Evolutionary conservation across 148 eudicot genomes (phyloP).

Genomic region (Fagopyrum esculentum): DNA sequence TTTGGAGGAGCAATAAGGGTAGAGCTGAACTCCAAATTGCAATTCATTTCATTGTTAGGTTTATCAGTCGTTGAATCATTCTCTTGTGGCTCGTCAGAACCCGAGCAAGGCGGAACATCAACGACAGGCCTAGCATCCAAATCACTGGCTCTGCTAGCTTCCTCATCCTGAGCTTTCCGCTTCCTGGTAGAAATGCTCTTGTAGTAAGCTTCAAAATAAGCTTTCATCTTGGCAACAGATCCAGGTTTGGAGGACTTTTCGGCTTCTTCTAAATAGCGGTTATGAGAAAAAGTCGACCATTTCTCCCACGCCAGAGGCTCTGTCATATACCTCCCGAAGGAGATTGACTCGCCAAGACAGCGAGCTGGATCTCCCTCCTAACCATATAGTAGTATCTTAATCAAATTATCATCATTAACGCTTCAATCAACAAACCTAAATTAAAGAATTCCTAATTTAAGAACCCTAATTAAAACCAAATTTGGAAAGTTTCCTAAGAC

Average conservation of each 20-base stretch:
- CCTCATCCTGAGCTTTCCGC: constrained; percentile 20
- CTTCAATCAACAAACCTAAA: neutral
- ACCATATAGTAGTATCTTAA: constrained; percentile 9
- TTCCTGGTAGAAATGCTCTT: constrained; percentile 32
- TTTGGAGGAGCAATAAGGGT: neutral
- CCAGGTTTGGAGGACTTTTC: constrained; percentile 74
- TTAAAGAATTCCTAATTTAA: neutral
- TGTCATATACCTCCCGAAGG: constrained; percentile 73
- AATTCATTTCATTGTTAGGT: neutral
- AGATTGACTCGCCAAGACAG: constrained; percentile 62
- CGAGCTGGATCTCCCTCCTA: constrained; percentile 50
- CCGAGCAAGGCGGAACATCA: neutral
- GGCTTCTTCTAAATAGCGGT: constrained; percentile 78
- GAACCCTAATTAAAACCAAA: neutral
- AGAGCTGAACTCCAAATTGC: neutral
- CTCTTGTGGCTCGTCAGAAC: neutral
- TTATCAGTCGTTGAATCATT: neutral
- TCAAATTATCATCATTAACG: constrained; percentile 3
- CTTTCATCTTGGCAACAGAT: constrained; percentile 83
- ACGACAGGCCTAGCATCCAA: neutral
- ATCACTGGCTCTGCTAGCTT: neutral
- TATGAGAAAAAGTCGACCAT: constrained; percentile 63
- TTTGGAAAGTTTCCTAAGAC: too few relatives aligned
- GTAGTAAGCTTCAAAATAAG: constrained; percentile 80
- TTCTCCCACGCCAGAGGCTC: constrained; percentile 77